Base-by-base conservation (phyloP, 1,139 yeast species). In the Candida buenavistaensis region DNA sequence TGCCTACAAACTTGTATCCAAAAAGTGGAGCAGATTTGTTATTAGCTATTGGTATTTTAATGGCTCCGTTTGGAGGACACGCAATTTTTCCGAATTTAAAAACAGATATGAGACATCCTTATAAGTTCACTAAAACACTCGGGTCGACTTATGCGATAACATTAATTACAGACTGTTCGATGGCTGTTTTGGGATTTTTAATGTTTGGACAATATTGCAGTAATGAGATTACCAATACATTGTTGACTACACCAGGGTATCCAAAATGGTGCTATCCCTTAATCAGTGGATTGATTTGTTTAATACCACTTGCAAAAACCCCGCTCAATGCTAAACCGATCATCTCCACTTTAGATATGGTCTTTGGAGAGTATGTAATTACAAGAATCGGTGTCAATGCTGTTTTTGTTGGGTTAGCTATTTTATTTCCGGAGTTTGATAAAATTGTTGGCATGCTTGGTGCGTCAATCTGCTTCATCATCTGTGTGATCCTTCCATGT, bases 271-370 rank as follows among this genome's bases (percentile, higher is more conserved):
- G 84, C 7, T 77, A 80, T 38, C 76, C 78, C 3, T 50, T 80
- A 23, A 72, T 90, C 35, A 83, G 92, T 35, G 72, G 74, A 0
- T 63, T 87, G 31, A 84, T 89, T 66, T 86, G 95, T 25, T 51
- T 89, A 26, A 78, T 90, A 17, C 97, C 97, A 1, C 59, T 89
- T 28, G 89, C 96, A 1, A 90, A 90, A 53, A 78, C 92, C 1
- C 96, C 97, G 0, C 68, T 90, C 32, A 85, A 82, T 49, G 89
- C 94, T 6, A 79, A 92, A 48, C 97, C 97, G 1, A 82, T 90
- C 27, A 78, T 87, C 14, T 75, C 92, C 5, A 82, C 94, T 1
- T 55, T 70, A 38, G 75, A 68, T 42, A 52, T 58, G 2, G 36
- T 68, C 15, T 50, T 65, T 9, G 50, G 54, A 2, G 49, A n/a